A percentile compares a stretch with the other conserved stretches of the same genome.
These are phyloP conservation scores for Gaultheria prostrata DNA, from an alignment of 148 eudicot species.

Conservation along the genomic window DNA sequence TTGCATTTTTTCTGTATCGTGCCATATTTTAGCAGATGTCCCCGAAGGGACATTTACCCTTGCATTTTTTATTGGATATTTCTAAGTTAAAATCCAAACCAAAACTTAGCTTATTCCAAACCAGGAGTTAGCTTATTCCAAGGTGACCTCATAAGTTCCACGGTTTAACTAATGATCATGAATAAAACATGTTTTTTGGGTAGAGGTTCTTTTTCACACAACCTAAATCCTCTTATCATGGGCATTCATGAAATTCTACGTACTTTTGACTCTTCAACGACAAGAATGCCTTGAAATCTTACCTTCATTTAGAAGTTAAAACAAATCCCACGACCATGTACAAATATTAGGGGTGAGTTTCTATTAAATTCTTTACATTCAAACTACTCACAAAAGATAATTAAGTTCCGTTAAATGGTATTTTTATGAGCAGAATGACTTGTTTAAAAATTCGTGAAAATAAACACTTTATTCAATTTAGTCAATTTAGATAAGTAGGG, in stretches of 20 bases:
- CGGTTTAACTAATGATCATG: background rate
- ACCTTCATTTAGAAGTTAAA: slow-evolving; percentile 1
- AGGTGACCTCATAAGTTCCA: background rate
- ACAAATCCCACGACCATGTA: background rate
- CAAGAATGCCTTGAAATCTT: slow-evolving; percentile 22
- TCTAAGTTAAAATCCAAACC: background rate
- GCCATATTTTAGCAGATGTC: too few relatives aligned
- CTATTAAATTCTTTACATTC: too few relatives aligned
- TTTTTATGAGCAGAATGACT: too few relatives aligned
- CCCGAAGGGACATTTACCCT: too few relatives aligned
- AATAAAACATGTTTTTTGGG: background rate
- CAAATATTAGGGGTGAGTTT: too few relatives aligned
- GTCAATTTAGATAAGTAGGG: too few relatives aligned
- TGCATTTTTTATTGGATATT: background rate
- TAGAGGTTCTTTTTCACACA: background rate
- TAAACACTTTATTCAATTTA: too few relatives aligned
- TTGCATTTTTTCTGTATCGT: too few relatives aligned
- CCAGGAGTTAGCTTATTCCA: background rate
- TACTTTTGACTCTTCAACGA: slow-evolving; percentile 11
- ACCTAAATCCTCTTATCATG: too few relatives aligned
- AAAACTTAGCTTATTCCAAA: background rate
- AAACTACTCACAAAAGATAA: too few relatives aligned
- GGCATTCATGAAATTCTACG: background rate
- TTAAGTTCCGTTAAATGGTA: too few relatives aligned
- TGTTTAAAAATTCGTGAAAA: too few relatives aligned